Evolutionary conservation across 2,329 filamentous ascomycete genomes (phyloP), one percentile per base, ranked within the genome.

Genomic region (Fusarium verrucosum): DNA sequence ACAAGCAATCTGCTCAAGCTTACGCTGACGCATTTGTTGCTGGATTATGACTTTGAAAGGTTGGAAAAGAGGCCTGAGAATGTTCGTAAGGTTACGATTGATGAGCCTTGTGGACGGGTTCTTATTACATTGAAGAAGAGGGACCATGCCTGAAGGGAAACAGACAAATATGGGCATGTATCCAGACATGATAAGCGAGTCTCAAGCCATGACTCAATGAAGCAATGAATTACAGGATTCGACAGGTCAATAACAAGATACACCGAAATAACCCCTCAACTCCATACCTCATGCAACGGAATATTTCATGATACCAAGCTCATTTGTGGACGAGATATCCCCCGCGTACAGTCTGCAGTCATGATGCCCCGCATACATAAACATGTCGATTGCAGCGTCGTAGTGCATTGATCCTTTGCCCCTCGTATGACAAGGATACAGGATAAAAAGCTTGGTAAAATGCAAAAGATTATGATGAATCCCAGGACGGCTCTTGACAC

Each of bases 1-100:
- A 62, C 58, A 0, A 62, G 58, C 6, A 62, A 62, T n/a, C 20
- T 62, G 28, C 47, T 62, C 1, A 62, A 62, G 54, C 54, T 62
- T 10, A 59, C 58, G n/a, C 19, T 62, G 22, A 45, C 58, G 14
- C 58, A 59, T 33, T 0, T 62, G 16, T 46, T 62, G 20, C 23
- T 62, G 38, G 54, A 59, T 14, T 62, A 62, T 7, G 58, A 62
- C 23, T 54, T 62, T 45, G 54, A 44, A 33, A 51, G 58, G 32
- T 10, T 62, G 16, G 43, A 62, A 4, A 50, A 49, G 38, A 32
- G 58, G 4, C 54, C 54, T 11, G 54, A 62, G 20, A 62, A 62
- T 17, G 42, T 54, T 19, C 58, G 58, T 7, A 62, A 62, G 38
- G 58, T 59, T 10, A 62, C 58, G 1, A 49, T 62, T 10, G 58